Evolutionary conservation across 192 early-diverging fungal species (phyloP).

Genomic region (Coemansia sp.): DNA sequence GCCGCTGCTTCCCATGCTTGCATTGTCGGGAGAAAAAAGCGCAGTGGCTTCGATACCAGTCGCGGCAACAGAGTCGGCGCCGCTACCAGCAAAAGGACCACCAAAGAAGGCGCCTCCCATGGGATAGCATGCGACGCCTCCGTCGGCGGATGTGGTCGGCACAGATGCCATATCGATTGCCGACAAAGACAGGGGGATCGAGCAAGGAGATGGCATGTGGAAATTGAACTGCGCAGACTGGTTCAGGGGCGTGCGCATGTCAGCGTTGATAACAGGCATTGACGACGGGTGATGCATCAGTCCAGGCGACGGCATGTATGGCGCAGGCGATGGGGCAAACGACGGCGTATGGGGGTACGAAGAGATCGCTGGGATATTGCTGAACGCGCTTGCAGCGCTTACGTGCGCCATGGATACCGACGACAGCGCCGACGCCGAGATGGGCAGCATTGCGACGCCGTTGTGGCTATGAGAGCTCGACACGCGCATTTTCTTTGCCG

Average conservation of each 20-base stretch:
- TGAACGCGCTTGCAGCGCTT: background rate
- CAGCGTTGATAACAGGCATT: slow-evolving; percentile 34
- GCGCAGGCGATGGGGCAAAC: slow-evolving; percentile 42
- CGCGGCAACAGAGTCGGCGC: slow-evolving; percentile 19
- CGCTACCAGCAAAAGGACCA: slow-evolving; percentile 16
- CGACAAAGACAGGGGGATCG: slow-evolving; percentile 46
- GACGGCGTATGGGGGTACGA: slow-evolving; percentile 38
- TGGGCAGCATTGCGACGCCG: slow-evolving; percentile 10
- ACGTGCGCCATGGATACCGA: slow-evolving; percentile 10
- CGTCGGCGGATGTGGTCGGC: slow-evolving; percentile 24
- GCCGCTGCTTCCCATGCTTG: slow-evolving; percentile 15
- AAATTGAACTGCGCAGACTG: slow-evolving; percentile 48
- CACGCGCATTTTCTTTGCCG: slow-evolving; percentile 53
- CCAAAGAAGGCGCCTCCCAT: slow-evolving; percentile 26
- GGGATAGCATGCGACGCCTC: slow-evolving; percentile 18
- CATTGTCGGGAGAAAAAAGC: slow-evolving; percentile 23
- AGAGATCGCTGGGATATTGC: slow-evolving; percentile 13
- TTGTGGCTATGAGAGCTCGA: slow-evolving; percentile 48
- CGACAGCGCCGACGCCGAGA: slow-evolving; percentile 13
- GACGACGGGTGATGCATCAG: slow-evolving; percentile 31
- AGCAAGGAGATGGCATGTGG: slow-evolving; percentile 54
- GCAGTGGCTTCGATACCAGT: slow-evolving; percentile 28
- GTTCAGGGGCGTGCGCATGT: slow-evolving; percentile 38
- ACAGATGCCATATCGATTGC: slow-evolving; percentile 48
- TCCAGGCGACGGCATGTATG: slow-evolving; percentile 24